Evolutionary conservation across 2,329 filamentous ascomycete species (phyloP), one percentile per base, ranked within the genome.

Genomic region (Hypoxylon sp.): DNA sequence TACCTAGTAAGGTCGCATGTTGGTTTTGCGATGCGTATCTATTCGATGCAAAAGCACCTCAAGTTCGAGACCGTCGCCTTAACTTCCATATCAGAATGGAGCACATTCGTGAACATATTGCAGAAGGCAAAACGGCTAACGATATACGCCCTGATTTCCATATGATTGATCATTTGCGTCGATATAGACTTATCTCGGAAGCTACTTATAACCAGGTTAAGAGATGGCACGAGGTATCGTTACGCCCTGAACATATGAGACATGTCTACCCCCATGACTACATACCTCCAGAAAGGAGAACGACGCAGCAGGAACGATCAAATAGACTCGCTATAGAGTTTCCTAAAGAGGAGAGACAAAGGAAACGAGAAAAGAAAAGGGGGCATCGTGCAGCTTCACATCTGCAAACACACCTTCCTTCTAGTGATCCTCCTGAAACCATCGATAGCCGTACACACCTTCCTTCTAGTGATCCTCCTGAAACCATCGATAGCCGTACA

Each of bases 91-190:
- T 68, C 0, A 81, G 87, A 1, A 85, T 89, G 84, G 31, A 74
- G 2, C 87, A 90, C 69, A 85, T 88, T 54, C 80, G 77, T 0
- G 61, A 63, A 0, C 87, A 89, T 64, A 79, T 86, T 44, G 59
- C 73, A 11, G 44, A 75, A 2, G 60, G 71, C 5, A 71, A 62
- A 6, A 70, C 55, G 0, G 60, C 50, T 0, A 29, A 67, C 0
- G 17, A 79, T 78, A 98, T 98, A 79, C 89, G 96, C 46, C 91
- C 94, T 3, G 95, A 99, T 72, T 94, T 94, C 9, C 93, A 98
- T 78, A 89, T 94, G 42, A 93, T 94, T 1, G 93, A 97, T 78
- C 93, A 96, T 76, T 84, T 78, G 17, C 13, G 37, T 9, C 6
- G 37, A 0, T 2, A 63, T 13, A 3, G 19, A 0, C 24, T 77